Percentiles rank a stretch among this genome's conserved stretches.
phyloP scores from a whole-genome alignment of 805 yeast genomes.

The Suhomyces sp. region DNA sequence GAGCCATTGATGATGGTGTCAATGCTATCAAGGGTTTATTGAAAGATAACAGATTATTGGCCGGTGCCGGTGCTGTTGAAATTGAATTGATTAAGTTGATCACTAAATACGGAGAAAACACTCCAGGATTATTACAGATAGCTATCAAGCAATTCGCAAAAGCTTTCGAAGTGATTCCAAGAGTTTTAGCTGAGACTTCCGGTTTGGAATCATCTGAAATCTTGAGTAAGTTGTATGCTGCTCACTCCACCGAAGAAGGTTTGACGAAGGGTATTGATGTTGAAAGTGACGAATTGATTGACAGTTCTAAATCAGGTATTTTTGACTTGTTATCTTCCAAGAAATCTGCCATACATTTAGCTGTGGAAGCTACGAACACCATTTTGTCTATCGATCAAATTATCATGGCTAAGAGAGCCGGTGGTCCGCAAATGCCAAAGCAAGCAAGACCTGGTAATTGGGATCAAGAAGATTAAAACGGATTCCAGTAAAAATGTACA shows the following conservation, averaged over 20 bases:
- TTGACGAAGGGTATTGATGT: slow-evolving; percentile 81
- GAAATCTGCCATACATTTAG: slow-evolving; percentile 84
- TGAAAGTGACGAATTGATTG: slow-evolving; percentile 65
- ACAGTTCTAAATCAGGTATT: slow-evolving; percentile 67
- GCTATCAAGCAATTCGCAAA: slow-evolving; percentile 93
- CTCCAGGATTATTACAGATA: slow-evolving; percentile 89
- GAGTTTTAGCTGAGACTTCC: slow-evolving; percentile 90
- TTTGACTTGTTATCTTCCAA: slow-evolving; percentile 80
- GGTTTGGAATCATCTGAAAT: slow-evolving; percentile 90
- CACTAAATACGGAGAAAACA: slow-evolving; percentile 84
- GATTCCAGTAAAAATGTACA: not conserved
- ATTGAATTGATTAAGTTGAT: slow-evolving; percentile 80
- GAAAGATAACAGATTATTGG: slow-evolving; percentile 73
- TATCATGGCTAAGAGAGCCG: slow-evolving; percentile 98
- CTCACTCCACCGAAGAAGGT: slow-evolving; percentile 59
- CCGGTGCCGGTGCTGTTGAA: slow-evolving; percentile 97
- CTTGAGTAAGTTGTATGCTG: slow-evolving; percentile 85
- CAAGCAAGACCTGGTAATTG: slow-evolving; percentile 91
- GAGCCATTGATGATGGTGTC: slow-evolving; percentile 97
- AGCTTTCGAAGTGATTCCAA: slow-evolving; percentile 92
- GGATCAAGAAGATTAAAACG: slow-evolving; percentile 83
- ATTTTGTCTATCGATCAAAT: slow-evolving; percentile 92
- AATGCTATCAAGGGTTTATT: slow-evolving; percentile 86
- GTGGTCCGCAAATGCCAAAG: slow-evolving; percentile 89
- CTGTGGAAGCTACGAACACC: slow-evolving; percentile 93